Base-by-base conservation (phyloP, 2,329 filamentous ascomycete species). In the Hortaea sp. region DNA sequence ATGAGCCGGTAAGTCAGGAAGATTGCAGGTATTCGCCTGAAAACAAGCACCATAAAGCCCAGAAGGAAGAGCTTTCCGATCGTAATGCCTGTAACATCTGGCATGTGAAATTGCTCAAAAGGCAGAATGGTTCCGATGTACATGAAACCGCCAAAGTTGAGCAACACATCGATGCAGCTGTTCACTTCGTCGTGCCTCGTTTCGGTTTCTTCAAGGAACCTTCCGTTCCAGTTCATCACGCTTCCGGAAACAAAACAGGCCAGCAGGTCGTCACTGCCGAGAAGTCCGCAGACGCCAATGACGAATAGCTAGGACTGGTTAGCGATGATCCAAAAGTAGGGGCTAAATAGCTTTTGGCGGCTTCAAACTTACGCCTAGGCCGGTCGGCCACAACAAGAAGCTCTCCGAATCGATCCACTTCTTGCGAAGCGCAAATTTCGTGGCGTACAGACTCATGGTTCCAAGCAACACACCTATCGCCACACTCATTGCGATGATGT, bases 191-290 rank as follows among this genome's bases (percentile, higher is more conserved):
- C 88, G 54, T 94, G 47, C 12, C 47, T 39, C 9, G 37, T 87
- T 54, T 84, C 70, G 0, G 88, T 94, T 64, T 90, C 84, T 1
- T 88, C 70, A 0, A 88, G 82, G 65, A 92, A 94, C 85, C 85
- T 90, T 65, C 92, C 87, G 61, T 92, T 86, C 79, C 86, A 88
- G 0, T 85, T 92, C 53, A 94, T 92, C 0, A 78, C 77, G 58
- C 92, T 94, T 1, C 88, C 88, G 1, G 88, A 88, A 55, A 94
- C 81, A 60, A 94, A 94, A 66, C 87, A 92, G 1, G 88, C 88
- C 6, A 94, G 73, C 1, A 94, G 82, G 58, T 94, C 88, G 59
- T 94, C 87, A 35, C 80, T 88, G 1, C 87, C 88, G 39, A 92
- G 76, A 71, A 94, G 76, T 1, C 87, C 88, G 51, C 85, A 88